Evolutionary conservation across 169 alveolate species (phyloP), one percentile per base, ranked within the genome.

Genomic region (Cryptosporidium felis): DNA sequence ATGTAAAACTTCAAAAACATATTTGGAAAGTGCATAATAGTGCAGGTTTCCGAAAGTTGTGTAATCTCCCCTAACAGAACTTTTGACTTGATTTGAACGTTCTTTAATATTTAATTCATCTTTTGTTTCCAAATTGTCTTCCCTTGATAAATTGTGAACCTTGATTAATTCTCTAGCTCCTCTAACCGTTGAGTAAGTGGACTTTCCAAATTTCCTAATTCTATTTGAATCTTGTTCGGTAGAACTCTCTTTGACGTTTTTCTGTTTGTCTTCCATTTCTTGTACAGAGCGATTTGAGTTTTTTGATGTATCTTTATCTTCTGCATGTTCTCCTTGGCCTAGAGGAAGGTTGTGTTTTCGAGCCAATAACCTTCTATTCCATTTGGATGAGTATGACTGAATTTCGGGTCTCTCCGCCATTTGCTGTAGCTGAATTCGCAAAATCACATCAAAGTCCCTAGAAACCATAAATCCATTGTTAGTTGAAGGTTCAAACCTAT

Each of bases 401-500:
- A 74, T 74, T 74, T 74, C 85, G 21, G 85, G 85, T 16, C 85
- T 74, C 42, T 74, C 85, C 10, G 85, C 85, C 85, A 74, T 74
- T 53, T 74, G 85, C 44, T 74, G 85, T 6, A 74, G 67, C 45
- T 74, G 85, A 34, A 74, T 53, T 40, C 85, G 51, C 38, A 74
- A 53, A 32, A 74, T 74, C 45, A 74, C 41, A 16, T 74, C 85
- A 53, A 74, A 74, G 32, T 74, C 85, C 56, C 67, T 74, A 4
- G 85, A 49, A 4, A 38, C 67, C 85, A 74, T 74, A 45, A 74
- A 38, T 8, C 56, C 36, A 49, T 74, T 53, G 16, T 74, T 49
- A 23, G 34, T 23, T 4, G 59, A 74, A 26, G 34, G 42, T 6
- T 74, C 44, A 38, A 40, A 26, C n/a, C 36, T 16, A 34, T 21